Evolutionary conservation across 1,284 basidiomycete species (phyloP), one percentile per base, ranked within the genome.

Genomic region (Mycena sp.): DNA sequence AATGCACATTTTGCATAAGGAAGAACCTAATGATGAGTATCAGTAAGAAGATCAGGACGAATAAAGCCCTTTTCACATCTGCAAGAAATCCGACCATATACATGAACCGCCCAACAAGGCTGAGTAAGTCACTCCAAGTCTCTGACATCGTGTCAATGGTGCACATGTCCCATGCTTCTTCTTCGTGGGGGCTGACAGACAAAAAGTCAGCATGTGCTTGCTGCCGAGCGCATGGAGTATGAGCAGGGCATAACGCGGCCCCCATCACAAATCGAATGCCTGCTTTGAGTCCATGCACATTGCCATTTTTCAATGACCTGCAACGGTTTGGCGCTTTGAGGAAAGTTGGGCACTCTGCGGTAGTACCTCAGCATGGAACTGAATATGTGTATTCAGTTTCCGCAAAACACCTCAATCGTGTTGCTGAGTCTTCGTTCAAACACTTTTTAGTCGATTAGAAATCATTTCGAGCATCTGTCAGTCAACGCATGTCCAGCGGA

Each of bases 1-100:
- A 25, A 50, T 21, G 57, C 61, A 19, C 49, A 28, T 38, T 63
- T 58, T 1, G 50, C 61, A 19, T 49, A 59, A 2, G 61, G 61
- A 21, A 54, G 55, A 9, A 63, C 54, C 61, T 63, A 37, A 14
- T 0, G 6, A 25, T 1, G 7, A 10, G 1, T 2, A 14, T 61
- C 23, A 61, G 44, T 12, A 9, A 6, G 3, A 16, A n/a, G 21
- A n/a, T 28, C 3, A 11, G 21, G 9, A 32, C 14, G 4, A 30
- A 9, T 25, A 4, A 4, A 26, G 9, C 19, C 17, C 35, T 19
- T 30, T 23, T 17, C 11, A 57, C 53, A n/a, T 62, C 61, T 5
- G 61, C 43, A 40, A 62, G 32, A 26, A 19, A n/a, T 25, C 26
- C 32, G 21, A 62, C 35, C 0, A 57, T 4, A 17, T 40, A 41